Evolutionary conservation across 2,329 filamentous ascomycete species (phyloP), one percentile per base, ranked within the genome.

Genomic region (Pezicula radicicola): DNA sequence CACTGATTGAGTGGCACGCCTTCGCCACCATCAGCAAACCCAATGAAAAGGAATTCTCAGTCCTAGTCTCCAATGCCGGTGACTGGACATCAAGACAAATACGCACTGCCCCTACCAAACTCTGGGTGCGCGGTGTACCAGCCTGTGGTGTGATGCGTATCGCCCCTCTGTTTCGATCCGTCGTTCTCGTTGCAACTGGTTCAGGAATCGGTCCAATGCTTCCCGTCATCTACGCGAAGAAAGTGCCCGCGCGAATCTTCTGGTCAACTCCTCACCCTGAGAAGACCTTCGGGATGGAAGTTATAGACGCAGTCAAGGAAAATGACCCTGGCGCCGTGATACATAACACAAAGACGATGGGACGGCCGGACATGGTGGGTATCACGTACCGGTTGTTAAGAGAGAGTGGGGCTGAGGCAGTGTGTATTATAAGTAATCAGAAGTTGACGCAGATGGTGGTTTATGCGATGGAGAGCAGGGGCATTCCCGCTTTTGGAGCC

Each of bases 41-140:
- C 3, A 65, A 73, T 51, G 70, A 74, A 37, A 72, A 72, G 48
- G 84, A 80, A 15, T 89, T 86, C 70, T 89, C 85, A 0, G 73
- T 88, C 30, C 72, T 91, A 30, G 76, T 91, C 27, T 89, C 86
- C 49, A 86, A 85, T 57, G 87, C 86, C 3, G 88, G 88, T 21
- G 87, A 91, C 70, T 91, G 88, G 87, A 91, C 88, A 1, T 72
- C 72, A 21, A 72, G 75, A 30, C 78, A 81, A 51, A 89, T 91
- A 68, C 70, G 75, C 45, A 74, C 77, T 45, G 81, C 82, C 2
- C 85, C 85, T 1, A 76, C 71, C 1, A 70, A 78, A 47, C 70
- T 91, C 44, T 91, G 84, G 83, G 81, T 86, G 5, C 81, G 85
- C 43, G 87, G 87, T 9, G 74, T 85, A 0, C 84, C 87, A 1